A percentile compares a stretch with the other conserved stretches of the same genome.
These are phyloP conservation scores for Epichloe elymi DNA, from an alignment of 2,329 filamentous ascomycete genomes.

Conservation along the genomic window DNA sequence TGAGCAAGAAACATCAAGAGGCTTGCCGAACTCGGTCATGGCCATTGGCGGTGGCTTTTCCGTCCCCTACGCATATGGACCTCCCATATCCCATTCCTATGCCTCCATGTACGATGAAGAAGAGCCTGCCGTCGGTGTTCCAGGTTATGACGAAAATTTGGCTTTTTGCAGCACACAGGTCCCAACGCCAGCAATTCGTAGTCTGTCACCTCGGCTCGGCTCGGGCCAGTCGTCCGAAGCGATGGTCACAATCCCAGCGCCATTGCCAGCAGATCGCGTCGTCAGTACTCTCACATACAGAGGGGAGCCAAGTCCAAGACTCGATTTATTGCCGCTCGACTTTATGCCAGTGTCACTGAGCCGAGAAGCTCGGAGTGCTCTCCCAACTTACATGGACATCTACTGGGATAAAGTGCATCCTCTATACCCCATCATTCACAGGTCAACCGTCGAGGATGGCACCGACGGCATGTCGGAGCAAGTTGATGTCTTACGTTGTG, in stretches of 20 bases:
- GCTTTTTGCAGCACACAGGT: slow-evolving; percentile 22
- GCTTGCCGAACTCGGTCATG: slow-evolving; percentile 11
- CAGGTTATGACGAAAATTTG: slow-evolving; percentile 20
- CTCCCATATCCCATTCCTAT: slow-evolving; percentile 20
- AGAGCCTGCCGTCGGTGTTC: slow-evolving; percentile 16
- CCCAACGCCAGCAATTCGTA: slow-evolving; percentile 32
- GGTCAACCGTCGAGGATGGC: slow-evolving; percentile 27
- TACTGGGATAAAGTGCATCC: slow-evolving; percentile 41
- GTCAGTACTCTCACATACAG: slow-evolving; percentile 23
- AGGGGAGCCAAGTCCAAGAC: slow-evolving; percentile 28
- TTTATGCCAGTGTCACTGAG: slow-evolving; percentile 22
- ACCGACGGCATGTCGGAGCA: slow-evolving; percentile 19
- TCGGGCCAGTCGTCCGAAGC: slow-evolving; percentile 34
- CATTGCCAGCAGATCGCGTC: slow-evolving; percentile 20
- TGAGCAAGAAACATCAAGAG: slow-evolving; percentile 13
- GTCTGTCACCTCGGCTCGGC: slow-evolving; percentile 33
- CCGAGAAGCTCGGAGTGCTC: slow-evolving; percentile 25
- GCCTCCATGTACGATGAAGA: slow-evolving; percentile 21
- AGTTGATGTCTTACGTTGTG: slow-evolving; percentile 32
- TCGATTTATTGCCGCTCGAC: slow-evolving; percentile 19
- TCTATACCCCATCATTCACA: slow-evolving; percentile 37
- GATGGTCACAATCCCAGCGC: slow-evolving; percentile 31
- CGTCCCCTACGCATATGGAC: slow-evolving; percentile 17
- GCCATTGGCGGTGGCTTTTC: slow-evolving; percentile 10
- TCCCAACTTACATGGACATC: slow-evolving; percentile 36